Conservation (phyloP, 768 basidiomycete species). For the Cystofilobasidium ferigula region DNA sequence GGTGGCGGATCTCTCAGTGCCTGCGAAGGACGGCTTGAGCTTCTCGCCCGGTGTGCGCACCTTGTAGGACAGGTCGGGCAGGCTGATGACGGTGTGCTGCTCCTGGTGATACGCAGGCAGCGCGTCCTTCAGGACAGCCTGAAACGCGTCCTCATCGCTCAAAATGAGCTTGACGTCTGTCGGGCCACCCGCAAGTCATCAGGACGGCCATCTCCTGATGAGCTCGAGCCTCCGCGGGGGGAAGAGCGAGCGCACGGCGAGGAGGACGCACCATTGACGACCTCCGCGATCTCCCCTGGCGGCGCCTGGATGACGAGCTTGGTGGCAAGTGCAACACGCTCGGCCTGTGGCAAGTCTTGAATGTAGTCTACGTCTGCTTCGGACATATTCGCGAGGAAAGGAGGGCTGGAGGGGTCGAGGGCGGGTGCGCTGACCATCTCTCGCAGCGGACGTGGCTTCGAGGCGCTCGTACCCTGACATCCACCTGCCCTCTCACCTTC, state of each 20-base stretch:
- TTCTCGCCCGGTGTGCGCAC: slow-evolving; percentile 42
- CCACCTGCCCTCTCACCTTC: no score
- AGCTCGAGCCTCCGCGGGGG: no score
- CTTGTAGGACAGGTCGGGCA: slow-evolving; percentile 64
- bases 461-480: no score
- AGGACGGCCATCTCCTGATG: no score
- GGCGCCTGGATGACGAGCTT: slow-evolving; percentile 78
- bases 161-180: slow-evolving; percentile 84
- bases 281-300: slow-evolving; percentile 94
- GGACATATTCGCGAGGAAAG: background rate
- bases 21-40: background rate
- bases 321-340: slow-evolving; percentile 45
- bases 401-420: background rate
- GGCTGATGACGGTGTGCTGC: slow-evolving; percentile 77
- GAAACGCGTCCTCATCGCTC: slow-evolving; percentile 70
- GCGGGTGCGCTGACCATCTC: background rate
- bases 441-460: no score
- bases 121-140: slow-evolving; percentile 64
- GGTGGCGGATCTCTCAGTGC: background rate
- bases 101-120: slow-evolving; percentile 73
- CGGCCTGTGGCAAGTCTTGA: background rate
- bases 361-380: slow-evolving; percentile 1
- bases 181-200: slow-evolving; percentile 1
- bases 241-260: no score
- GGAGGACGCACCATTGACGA: slow-evolving; percentile 60